Conservation (phyloP, 176 grass and related monocot species). For the Juncus effusus region DNA sequence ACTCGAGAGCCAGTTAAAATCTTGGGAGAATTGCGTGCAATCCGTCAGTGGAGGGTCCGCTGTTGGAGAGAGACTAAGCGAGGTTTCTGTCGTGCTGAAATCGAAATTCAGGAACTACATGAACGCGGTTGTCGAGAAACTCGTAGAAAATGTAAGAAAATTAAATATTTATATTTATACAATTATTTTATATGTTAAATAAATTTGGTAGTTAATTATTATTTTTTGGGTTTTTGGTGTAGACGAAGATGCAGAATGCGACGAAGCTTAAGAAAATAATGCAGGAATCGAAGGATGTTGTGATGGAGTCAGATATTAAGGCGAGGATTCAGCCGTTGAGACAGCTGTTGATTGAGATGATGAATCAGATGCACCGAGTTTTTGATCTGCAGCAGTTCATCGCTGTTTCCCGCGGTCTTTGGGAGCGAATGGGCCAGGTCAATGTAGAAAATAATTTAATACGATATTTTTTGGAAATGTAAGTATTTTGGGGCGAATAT, state of each 20-base stretch:
- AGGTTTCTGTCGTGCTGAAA: constrained; percentile 79
- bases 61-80: constrained; percentile 77
- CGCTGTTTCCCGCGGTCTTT: constrained; percentile 74
- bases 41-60: constrained; percentile 49
- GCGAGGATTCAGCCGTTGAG: constrained; percentile 85
- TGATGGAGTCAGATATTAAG: constrained; percentile 88
- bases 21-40: constrained; percentile 92
- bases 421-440: constrained; percentile 96
- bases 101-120: constrained; percentile 94
- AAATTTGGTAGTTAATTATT: neutral
- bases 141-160: constrained; percentile 78
- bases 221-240: constrained; percentile 13
- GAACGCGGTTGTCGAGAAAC: constrained; percentile 94
- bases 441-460: neutral
- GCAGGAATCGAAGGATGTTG: constrained; percentile 76
- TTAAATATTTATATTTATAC: neutral
- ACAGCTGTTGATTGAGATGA: constrained; percentile 63
- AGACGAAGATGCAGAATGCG: constrained; percentile 72
- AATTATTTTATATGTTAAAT: too few species aligned
- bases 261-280: constrained; percentile 98
- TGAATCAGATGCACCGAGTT: constrained; percentile 74
- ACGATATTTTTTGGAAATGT: neutral
- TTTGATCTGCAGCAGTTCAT: constrained; percentile 86
- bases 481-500: neutral
- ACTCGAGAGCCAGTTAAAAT: constrained; percentile 82